These are phyloP conservation scores for Petunia secreta DNA, from an alignment of 257 asterid genomes.

Conservation along the genomic window DNA sequence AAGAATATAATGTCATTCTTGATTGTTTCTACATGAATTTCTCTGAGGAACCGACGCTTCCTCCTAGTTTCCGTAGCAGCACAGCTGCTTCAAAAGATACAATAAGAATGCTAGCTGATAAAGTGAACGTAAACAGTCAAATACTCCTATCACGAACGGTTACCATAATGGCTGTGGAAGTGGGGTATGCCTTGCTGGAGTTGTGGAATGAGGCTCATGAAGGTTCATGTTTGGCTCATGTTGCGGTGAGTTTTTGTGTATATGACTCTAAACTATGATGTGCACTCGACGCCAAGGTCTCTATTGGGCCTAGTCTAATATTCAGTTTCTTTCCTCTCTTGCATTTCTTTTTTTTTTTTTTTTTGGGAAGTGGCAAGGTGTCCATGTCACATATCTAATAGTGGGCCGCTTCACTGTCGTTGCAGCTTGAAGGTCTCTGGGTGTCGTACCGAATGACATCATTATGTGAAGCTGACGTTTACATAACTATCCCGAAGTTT, in stretches of 20 bases:
- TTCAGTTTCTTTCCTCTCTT: conserved; percentile 18
- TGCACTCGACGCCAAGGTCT: neutral
- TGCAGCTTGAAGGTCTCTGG: conserved; percentile 99
- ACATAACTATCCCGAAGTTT: conserved; percentile 83
- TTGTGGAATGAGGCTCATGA: conserved; percentile 81
- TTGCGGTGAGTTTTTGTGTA: conserved; percentile 67
- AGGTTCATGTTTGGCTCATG: conserved; percentile 88
- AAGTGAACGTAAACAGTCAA: conserved; percentile 89
- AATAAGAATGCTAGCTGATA: conserved; percentile 82
- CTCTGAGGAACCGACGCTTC: conserved; percentile 81
- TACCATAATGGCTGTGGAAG: conserved; percentile 75
- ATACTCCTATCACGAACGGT: conserved; percentile 93
- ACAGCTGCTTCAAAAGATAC: conserved; percentile 82
- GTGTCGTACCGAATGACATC: conserved; percentile 96
- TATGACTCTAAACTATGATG: conserved; percentile 10
- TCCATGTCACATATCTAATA: conserved; percentile 21
- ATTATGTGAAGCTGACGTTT: conserved; percentile 89
- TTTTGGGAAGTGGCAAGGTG: neutral
- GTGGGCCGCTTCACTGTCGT: conserved; percentile 18
- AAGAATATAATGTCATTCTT: conserved; percentile 84
- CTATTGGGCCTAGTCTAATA: neutral
- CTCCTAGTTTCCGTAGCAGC: conserved; percentile 90
- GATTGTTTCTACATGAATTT: conserved; percentile 84
- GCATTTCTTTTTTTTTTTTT: neutral
- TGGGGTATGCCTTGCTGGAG: conserved; percentile 79